Conservation (phyloP, 371 early-diverging fungal genomes). For the Zancudomyces culisetae region DNA sequence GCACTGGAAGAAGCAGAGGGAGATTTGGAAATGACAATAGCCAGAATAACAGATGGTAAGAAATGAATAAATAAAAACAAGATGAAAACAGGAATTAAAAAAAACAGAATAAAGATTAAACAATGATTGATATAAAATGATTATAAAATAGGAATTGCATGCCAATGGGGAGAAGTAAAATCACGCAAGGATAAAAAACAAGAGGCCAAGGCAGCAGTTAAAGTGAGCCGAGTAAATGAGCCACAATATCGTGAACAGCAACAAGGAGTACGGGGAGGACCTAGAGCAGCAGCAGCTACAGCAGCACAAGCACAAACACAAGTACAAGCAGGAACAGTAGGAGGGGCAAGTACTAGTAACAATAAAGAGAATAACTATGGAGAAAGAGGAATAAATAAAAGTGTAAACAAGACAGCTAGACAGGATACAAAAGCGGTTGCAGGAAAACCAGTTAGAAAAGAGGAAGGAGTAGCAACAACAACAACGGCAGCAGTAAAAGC, state of each 20-base stretch:
- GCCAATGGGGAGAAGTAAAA: constrained; percentile 82
- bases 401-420: not conserved
- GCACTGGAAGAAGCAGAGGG: constrained; percentile 70
- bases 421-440: not conserved
- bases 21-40: constrained; percentile 59
- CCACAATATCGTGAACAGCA: not conserved
- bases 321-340: constrained; percentile 10
- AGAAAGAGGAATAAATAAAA: not conserved
- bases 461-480: not conserved
- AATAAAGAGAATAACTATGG: not conserved
- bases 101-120: not conserved
- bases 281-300: not conserved
- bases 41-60: constrained; percentile 72
- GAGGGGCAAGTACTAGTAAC: constrained; percentile 13
- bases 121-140: not conserved
- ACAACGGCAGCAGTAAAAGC: constrained; percentile 6
- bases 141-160: constrained; percentile 43
- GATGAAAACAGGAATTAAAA: not conserved
- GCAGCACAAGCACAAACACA: not conserved
- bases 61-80: not conserved
- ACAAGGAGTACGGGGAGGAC: not conserved
- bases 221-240: not conserved
- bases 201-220: constrained; percentile 15
- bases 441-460: not conserved
- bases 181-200: constrained; percentile 41